Base-by-base conservation (phyloP, 495 filamentous ascomycete genomes). In the Penicillium crystallinum region DNA sequence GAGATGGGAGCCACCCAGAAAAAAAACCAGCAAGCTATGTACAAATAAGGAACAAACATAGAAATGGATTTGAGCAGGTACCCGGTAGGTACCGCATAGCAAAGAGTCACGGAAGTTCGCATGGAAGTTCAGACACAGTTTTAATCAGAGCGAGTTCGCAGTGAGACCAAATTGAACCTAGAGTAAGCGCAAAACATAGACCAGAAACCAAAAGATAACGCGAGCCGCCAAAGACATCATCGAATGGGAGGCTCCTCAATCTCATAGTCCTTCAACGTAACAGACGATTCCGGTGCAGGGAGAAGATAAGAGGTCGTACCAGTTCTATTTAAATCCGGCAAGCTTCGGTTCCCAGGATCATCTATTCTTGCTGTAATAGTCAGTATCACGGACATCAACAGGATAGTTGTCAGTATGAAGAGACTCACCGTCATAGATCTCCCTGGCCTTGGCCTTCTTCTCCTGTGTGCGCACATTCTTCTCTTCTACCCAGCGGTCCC, bases 401-500 rank as follows among this genome's bases (percentile, higher is more conserved):
- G 36, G 14, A 9, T 11, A 33, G 34, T 54, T 9, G 4, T 22
- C 52, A 54, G 18, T 27, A 7, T 7, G 7, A 27, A 52, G 9
- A n/a, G 11, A 21, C 56, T 43, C 51, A 68, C 71, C 65, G 29
- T 59, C 56, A 49, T 67, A 69, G 1, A 78, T 64, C 29, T 78
- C 74, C 14, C 62, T 61, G 2, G 66, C 66, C 44, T 64, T 70
- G 15, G 69, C 66, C 47, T 67, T 58, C 53, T 64, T 72, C 33
- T 67, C 62, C 11, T 68, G 68, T 6, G 72, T 59, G 6, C 82
- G 77, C 4, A 77, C 75, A 27, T 77, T 77, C 43, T 76, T 76
- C 61, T 90, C 86, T 31, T 83, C 70, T 10, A 74, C 66, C 87
- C 88, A 91, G 11, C 83, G 72, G 7, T 77, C 74, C 19, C 71